Evolutionary conservation across 164 flowering plant genomes (phyloP).

Genomic region (Kingdonia uniflora): DNA sequence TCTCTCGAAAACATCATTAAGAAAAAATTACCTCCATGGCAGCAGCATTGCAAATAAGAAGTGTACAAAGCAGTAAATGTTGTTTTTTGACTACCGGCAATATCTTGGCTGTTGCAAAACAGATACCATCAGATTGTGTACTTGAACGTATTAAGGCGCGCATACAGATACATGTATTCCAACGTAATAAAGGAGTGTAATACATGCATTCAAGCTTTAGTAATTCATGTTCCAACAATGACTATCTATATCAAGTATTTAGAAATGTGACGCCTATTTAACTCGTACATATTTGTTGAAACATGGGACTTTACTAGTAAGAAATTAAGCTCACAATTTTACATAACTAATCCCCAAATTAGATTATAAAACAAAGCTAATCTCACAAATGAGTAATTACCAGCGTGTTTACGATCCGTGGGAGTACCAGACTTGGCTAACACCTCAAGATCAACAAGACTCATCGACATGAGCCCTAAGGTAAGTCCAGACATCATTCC

Average conservation of each 20-base stretch:
- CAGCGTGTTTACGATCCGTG: slow-evolving; percentile 38
- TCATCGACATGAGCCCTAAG: slow-evolving; percentile 55
- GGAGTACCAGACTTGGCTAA: slow-evolving; percentile 46
- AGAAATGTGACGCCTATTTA: no score
- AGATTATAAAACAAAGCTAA: neutral
- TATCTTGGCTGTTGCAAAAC: slow-evolving; percentile 55
- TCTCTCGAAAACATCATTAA: neutral
- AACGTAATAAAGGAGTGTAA: neutral
- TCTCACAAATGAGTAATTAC: slow-evolving; percentile 14
- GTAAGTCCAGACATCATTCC: slow-evolving; percentile 63
- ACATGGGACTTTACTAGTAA: no score
- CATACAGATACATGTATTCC: neutral
- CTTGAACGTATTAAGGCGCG: neutral
- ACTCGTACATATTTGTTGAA: no score
- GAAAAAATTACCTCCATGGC: slow-evolving; percentile 86
- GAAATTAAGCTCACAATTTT: neutral
- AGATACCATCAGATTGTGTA: neutral
- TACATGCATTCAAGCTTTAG: neutral
- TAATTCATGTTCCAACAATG: no score
- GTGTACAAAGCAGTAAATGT: slow-evolving; percentile 87
- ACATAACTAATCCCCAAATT: neutral
- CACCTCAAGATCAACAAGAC: slow-evolving; percentile 59
- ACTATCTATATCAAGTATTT: no score
- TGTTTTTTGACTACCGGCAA: slow-evolving; percentile 84
- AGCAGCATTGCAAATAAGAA: slow-evolving; percentile 92